These are phyloP conservation scores for Kuraishia hungarica DNA, from an alignment of 805 yeast species.

Conservation along the genomic window DNA sequence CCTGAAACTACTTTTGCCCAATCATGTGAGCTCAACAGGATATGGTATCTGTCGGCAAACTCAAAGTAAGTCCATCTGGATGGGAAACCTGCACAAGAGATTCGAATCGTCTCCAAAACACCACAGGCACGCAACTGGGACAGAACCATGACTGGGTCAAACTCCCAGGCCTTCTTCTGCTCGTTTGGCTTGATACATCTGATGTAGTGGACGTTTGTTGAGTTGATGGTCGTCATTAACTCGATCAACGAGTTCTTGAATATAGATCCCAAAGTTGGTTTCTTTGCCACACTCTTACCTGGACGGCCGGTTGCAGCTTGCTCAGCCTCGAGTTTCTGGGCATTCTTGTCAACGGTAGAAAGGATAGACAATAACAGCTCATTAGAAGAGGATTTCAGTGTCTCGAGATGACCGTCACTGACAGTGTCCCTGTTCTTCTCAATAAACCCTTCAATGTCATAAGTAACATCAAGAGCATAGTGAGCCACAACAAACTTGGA, in stretches of 20 bases:
- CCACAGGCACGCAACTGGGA: constrained; percentile 97
- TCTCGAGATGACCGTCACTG: constrained; percentile 90
- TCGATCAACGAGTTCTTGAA: constrained; percentile 85
- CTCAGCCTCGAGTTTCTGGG: constrained; percentile 31
- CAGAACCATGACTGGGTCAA: constrained; percentile 90
- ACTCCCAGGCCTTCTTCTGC: constrained; percentile 90
- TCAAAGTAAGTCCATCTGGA: constrained; percentile 93
- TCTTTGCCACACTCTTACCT: constrained; percentile 40
- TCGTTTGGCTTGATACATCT: constrained; percentile 97
- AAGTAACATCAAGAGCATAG: constrained; percentile 89
- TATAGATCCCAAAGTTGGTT: constrained; percentile 92
- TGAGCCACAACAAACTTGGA: constrained; percentile 85
- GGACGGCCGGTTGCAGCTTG: constrained; percentile 22
- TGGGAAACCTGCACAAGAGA: constrained; percentile 97
- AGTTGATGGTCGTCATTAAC: constrained; percentile 84
- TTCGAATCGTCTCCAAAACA: constrained; percentile 92
- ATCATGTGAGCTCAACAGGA: constrained; percentile 62
- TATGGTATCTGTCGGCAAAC: constrained; percentile 82
- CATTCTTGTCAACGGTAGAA: constrained; percentile 50
- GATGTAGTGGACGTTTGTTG: constrained; percentile 93
- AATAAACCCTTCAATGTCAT: constrained; percentile 89
- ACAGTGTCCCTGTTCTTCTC: constrained; percentile 97
- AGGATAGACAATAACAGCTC: constrained; percentile 58
- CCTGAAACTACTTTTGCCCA: constrained; percentile 56
- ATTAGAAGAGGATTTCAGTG: constrained; percentile 62